Evolutionary conservation across 1,284 basidiomycete genomes (phyloP), one percentile per base, ranked within the genome.

Genomic region (Rhodotorula sp.): DNA sequence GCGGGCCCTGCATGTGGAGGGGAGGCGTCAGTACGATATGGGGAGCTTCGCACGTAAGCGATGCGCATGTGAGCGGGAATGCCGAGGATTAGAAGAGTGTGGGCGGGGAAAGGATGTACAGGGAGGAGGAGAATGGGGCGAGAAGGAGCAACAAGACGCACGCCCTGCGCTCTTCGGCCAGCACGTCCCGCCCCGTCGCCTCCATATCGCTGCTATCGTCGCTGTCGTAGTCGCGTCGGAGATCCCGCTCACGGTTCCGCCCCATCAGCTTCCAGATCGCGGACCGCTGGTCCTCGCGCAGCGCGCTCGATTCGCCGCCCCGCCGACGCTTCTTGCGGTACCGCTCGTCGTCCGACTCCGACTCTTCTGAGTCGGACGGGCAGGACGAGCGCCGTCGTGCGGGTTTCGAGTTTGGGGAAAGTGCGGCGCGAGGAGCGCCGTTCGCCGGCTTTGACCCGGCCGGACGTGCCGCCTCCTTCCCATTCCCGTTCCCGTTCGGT

Each of bases 201-300:
- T 76, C 74, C 74, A 76, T 76, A 32, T 71, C 67, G 50, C 59
- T 67, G 32, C 50, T 61, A 4, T 34, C 74, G 22, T 76, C 74
- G n/a, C 71, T 73, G 34, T 62, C 51, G 10, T 17, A 48, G 25
- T 37, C 37, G 4, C 61, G 15, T 39, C n/a, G 51, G 5, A 64
- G 15, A 21, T 73, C 71, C 27, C n/a, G 15, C 6, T 32, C 10
- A n/a, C 74, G 32, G 13, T 76, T 36, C 37, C 69, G 51, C 1
- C 74, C 74, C 64, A 76, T 61, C 0, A 76, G 25, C 50, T 67
- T 25, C 71, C 72, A 76, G 37, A 76, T 73, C 46, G 66, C 67
- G 19, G 51, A n/a, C 25, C 74, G 50, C 57, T 63, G 71, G 15
- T 46, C 15, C 27, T 66, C 61, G 25, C 50, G 60, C 55, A 75